Base-by-base conservation (phyloP, 441 rosid genomes). In the Populus hybrid region DNA sequence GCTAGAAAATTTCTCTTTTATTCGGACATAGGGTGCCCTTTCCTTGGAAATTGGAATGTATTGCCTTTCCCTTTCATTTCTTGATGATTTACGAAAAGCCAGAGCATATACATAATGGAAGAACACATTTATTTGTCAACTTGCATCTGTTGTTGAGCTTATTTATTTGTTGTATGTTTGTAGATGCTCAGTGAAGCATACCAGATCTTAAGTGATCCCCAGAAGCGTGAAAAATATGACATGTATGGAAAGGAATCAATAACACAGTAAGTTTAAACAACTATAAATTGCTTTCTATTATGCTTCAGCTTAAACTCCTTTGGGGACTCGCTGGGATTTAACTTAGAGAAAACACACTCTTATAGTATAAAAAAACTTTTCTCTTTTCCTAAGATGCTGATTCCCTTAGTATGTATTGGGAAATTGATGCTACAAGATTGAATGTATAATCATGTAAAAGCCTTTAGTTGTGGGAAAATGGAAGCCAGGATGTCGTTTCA, bases 151-250 rank as follows among this genome's bases (percentile, higher is more conserved):
- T 30, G 21, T 70, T 75, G 24, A 71, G 26, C 79, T 84, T 63
- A 57, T 74, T 70, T 42, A 73, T 1, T 64, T 61, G 36, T 79
- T 80, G 40, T 74, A 26, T 79, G 38, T 77, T n/a, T 83, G 67
- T 84, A 96, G 99, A 83, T 76, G 72, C 97, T 93, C 74, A 97
- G 98, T 59, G 98, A 94, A 88, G 98, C 99, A n/a, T 96, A 96
- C 82, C 98, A 96, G 85, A 87, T 96, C 57, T 81, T 94, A 75
- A 90, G 98, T 82, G 98, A 96, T 87, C 96, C 96, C 1, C 92
- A 88, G 75, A 94, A 93, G 82, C 98, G 98, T 71, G 89, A 85
- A 76, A 89, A 94, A 67, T 96, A 94, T 83, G 93, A 96, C 87
- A 93, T 86, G 78, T 69, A 82, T 86, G 99, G 99, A 74, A 96